phyloP scores from a whole-genome alignment of 257 asterid genomes.

The Oldenlandia corymbosa region DNA sequence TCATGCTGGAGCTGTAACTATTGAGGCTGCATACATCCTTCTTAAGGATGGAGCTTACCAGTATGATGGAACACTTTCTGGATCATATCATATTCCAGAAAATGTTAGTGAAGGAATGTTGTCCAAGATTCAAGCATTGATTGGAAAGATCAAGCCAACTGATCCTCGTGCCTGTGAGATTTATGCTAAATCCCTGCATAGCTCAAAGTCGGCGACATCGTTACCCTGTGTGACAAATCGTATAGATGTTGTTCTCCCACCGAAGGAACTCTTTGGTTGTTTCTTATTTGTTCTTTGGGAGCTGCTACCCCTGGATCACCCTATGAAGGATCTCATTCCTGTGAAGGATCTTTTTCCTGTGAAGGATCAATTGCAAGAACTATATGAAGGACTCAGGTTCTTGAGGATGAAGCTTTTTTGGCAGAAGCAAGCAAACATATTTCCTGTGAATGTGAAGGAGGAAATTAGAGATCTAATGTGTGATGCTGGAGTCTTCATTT shows the following conservation, averaged over 20 bases:
- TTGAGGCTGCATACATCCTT: too few species aligned
- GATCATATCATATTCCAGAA: too few species aligned
- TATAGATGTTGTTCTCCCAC: neutral
- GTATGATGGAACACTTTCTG: too few species aligned
- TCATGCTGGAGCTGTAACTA: too few species aligned
- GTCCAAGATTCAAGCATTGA: neutral
- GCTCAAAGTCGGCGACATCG: neutral
- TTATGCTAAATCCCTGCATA: neutral
- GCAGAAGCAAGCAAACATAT: neutral
- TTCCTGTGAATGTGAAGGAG: neutral
- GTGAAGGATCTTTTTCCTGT: too few species aligned
- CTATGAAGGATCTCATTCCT: neutral
- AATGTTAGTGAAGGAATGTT: too few species aligned
- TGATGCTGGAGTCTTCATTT: constrained; percentile 2
- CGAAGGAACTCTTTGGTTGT: neutral
- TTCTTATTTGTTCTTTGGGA: neutral
- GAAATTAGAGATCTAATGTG: neutral
- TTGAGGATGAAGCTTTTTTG: too few species aligned
- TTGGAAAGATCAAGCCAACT: neutral
- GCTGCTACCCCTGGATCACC: neutral
- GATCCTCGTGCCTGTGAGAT: neutral
- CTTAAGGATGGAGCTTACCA: too few species aligned
- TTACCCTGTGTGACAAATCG: too few species aligned
- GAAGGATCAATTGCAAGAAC: too few species aligned
- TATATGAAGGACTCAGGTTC: too few species aligned